Evolutionary conservation across 2,329 filamentous ascomycete species (phyloP), one percentile per base, ranked within the genome.

Genomic region (Elsinoe arachidis): DNA sequence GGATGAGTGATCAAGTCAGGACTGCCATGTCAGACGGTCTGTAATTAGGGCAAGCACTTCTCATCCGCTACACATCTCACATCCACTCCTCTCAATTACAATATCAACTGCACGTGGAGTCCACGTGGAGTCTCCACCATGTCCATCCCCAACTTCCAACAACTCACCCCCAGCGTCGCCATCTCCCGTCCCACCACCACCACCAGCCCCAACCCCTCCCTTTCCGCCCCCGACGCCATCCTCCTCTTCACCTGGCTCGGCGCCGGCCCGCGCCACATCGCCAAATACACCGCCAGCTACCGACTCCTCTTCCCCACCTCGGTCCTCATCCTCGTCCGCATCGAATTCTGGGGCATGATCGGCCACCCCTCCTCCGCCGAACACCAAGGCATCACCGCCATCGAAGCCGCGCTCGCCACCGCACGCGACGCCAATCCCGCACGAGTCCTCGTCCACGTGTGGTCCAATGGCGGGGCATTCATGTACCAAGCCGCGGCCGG

Each of bases 221-320:
- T 3, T 6, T 26, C 23, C 26, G 26, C 37, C 17, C 78, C 79
- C 11, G 73, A 73, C 55, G 71, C 81, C 35, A 71, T 81, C 57
- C 61, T 80, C 21, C 51, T 81, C 35, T 72, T 74, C 35, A 69
- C 73, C 6, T 81, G 79, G 79, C 78, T 80, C 72, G 74, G 72
- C 44, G 78, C 79, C 9, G 71, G 65, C n/a, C 74, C 78, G 38
- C 65, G 66, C 5, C 77, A 81, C 63, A 74, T 81, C 44, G 72
- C 72, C 61, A 81, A 81, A 62, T 81, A 81, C 64, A 70, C 78
- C 26, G 63, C 70, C 3, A 68, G 69, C 23, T 75, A 80, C 64
- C 76, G 75, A 60, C 58, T 62, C 4, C 63, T 74, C 15, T 80
- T 75, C 64, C 77, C 78, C 1, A 65, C 66, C 4, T 70, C 78